phyloP scores from a whole-genome alignment of 805 yeast species.

The Wickerhamiella vanderwaltii region DNA sequence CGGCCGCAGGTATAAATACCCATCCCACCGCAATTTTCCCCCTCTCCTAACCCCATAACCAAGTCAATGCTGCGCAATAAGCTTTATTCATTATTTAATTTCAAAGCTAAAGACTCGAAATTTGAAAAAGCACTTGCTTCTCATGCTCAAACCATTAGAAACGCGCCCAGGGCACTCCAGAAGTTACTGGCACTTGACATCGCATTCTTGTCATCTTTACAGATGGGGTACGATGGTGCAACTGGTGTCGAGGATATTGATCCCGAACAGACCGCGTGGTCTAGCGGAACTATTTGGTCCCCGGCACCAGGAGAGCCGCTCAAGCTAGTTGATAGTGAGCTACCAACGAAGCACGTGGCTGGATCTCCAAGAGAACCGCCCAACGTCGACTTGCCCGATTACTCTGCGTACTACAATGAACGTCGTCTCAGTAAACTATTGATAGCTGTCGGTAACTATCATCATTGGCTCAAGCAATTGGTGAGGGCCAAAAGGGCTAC shows the following conservation, averaged over 20 bases:
- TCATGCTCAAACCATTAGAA: background rate
- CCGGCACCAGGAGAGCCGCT: no score
- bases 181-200: background rate
- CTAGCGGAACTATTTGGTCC: no score
- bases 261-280: no score
- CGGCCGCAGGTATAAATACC: no score
- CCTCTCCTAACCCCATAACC: background rate
- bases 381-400: no score
- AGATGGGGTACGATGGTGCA: no score
- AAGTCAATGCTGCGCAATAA: slow-evolving; percentile 2
- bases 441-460: background rate
- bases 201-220: background rate
- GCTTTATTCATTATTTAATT: background rate
- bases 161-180: background rate
- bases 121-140: background rate
- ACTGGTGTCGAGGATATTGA: no score
- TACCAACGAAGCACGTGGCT: no score
- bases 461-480: background rate
- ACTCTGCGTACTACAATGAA: no score
- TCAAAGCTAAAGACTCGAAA: background rate
- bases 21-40: no score
- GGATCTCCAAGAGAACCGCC: no score
- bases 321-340: no score
- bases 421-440: background rate
- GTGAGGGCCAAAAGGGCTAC: background rate